These are phyloP conservation scores for Aspergillus fructus DNA, from an alignment of 2,329 filamentous ascomycete species.

Conservation along the genomic window DNA sequence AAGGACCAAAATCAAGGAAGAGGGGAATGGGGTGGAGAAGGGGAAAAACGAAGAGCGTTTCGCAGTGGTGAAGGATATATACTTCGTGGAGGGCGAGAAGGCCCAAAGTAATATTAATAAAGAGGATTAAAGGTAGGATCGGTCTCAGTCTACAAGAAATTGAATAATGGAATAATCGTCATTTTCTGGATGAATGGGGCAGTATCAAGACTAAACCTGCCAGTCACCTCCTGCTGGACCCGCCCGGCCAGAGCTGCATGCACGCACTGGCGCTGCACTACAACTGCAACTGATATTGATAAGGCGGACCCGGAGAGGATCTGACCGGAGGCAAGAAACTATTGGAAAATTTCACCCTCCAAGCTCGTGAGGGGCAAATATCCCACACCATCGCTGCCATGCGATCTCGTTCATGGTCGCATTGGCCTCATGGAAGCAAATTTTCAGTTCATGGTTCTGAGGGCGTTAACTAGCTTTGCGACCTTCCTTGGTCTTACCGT, in stretches of 20 bases:
- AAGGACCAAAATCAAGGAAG: constrained; percentile 7
- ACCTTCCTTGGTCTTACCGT: constrained; percentile 1
- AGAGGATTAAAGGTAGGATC: not conserved
- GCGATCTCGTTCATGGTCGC: not conserved
- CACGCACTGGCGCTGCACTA: constrained; percentile 3
- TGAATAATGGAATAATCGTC: constrained; percentile 6
- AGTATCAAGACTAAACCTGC: constrained; percentile 7
- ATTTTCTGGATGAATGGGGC: constrained; percentile 1
- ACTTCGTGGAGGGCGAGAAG: not conserved
- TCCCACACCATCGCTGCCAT: not conserved
- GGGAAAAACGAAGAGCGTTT: constrained; percentile 4
- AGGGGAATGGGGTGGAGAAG: constrained; percentile 4
- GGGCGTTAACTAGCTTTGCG: not conserved
- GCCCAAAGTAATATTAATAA: not conserved
- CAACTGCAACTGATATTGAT: not conserved
- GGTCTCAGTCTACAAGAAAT: not conserved
- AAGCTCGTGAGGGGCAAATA: constrained; percentile 9
- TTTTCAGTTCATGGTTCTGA: not conserved
- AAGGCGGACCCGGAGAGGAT: constrained; percentile 12
- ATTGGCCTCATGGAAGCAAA: constrained; percentile 3
- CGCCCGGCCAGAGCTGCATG: constrained; percentile 3
- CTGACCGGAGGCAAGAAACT: constrained; percentile 7
- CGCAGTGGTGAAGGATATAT: constrained; percentile 7
- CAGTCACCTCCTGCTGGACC: constrained; percentile 11
- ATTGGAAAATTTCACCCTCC: constrained; percentile 1